These are phyloP conservation scores for Sclerotinia subarctica DNA, from an alignment of 2,329 filamentous ascomycete species.

Conservation along the genomic window DNA sequence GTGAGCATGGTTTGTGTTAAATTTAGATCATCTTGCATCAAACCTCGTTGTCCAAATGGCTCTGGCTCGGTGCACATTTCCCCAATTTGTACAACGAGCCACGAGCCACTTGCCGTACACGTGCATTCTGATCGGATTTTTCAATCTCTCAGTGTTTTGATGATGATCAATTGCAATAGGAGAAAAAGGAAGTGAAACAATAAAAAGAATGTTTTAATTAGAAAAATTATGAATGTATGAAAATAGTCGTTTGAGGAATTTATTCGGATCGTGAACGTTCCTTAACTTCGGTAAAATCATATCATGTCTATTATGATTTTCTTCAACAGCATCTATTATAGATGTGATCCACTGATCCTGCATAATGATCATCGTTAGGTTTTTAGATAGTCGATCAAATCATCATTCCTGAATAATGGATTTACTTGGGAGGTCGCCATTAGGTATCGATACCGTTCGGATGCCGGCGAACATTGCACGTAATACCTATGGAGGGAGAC, in stretches of 20 bases:
- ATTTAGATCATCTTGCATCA: conserved; percentile 14
- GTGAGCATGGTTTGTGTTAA: conserved; percentile 4
- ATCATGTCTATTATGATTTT: neutral
- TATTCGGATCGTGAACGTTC: neutral
- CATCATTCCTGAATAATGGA: neutral
- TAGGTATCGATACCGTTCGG: neutral
- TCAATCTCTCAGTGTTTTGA: neutral
- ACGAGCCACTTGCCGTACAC: neutral
- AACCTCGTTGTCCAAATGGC: conserved; percentile 4
- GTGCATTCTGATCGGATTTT: neutral
- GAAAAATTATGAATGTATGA: neutral
- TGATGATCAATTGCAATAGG: neutral
- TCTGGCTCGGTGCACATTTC: conserved; percentile 10
- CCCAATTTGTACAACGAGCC: conserved; percentile 18
- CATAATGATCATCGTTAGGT: neutral
- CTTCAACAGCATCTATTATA: neutral
- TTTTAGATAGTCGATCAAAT: neutral
- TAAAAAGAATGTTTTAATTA: neutral
- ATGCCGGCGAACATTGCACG: neutral
- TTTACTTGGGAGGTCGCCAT: neutral
- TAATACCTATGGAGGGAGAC: too few relatives aligned
- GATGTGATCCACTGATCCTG: neutral
- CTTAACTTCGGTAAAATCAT: neutral
- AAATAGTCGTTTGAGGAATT: neutral
- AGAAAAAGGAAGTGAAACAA: neutral